Evolutionary conservation across 495 filamentous ascomycete species (phyloP).

Genomic region (Podospora didyma): DNA sequence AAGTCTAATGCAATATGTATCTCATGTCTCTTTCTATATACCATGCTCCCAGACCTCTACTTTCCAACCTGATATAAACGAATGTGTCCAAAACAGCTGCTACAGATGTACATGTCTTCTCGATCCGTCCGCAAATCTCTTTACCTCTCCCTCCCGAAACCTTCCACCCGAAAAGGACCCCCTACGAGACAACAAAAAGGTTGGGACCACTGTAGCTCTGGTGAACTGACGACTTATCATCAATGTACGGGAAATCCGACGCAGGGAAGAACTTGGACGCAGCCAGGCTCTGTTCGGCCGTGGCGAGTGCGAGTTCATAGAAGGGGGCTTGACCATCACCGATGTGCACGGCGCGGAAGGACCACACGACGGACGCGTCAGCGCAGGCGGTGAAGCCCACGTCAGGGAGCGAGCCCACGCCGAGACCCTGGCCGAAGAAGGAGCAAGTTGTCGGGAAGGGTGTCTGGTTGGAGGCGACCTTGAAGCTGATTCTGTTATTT

Average conservation of each 20-base stretch:
- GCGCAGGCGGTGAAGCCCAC: conserved; percentile 13
- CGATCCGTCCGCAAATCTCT: too few species aligned
- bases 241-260: conserved; percentile 12
- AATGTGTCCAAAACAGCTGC: too few species aligned
- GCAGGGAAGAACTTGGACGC: conserved; percentile 14
- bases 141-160: too few species aligned
- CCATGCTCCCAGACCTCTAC: too few species aligned
- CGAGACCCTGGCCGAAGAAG: conserved; percentile 10
- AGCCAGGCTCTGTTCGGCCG: conserved; percentile 16
- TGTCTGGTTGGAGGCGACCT: conserved; percentile 21
- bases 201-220: conserved; percentile 12
- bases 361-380: conserved; percentile 15
- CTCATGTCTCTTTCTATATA: too few species aligned
- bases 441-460: conserved; percentile 16
- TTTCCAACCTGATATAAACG: too few species aligned
- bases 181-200: conserved; percentile 11
- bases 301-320: conserved; percentile 18
- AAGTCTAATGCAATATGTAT: too few species aligned
- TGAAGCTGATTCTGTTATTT: conserved; percentile 13
- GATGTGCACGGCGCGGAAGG: conserved; percentile 14
- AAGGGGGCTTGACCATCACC: conserved; percentile 1
- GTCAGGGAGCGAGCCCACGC: conserved; percentile 15
- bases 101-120: too few species aligned
- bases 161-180: too few species aligned
- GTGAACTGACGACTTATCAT: conserved; percentile 11